Base-by-base conservation (phyloP, 345 rosid species). In the Eucalyptus cloeziana region DNA sequence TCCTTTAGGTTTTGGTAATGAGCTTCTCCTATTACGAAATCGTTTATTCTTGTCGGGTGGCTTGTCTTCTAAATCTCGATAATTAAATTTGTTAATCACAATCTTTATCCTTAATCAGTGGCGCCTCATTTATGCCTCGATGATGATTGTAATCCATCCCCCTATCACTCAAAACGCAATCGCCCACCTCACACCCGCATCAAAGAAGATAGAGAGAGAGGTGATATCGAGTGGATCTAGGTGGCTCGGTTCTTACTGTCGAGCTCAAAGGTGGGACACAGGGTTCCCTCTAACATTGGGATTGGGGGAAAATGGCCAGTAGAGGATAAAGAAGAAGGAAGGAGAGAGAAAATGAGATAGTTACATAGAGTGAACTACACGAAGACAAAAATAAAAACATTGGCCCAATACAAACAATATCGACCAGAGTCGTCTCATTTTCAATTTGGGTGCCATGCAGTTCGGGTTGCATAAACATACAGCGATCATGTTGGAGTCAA, bases 1-100 rank as follows among this genome's bases (percentile, higher is more conserved):
- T 19, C 19, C 0, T 19, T 7, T 19, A 52, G 10, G 4, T 10
- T 0, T 19, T 52, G 2, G 22, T 52, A 1, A 52, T 52, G 56
- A 52, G 10, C 1, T 52, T 52, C 4, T 52, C 9, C 24, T 52
- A 19, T 52, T 52, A 52, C 24, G 2, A 19, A 52, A 52, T 52
- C 56, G 0, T 52, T 19, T 52, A 56, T 22, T 56, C 3, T 24
- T 56, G 11, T 1, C 3, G 2, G 1, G 62, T 21, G 62, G 30
- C 27, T 22, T 5, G 1, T 56, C 30, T 24, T 52, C 10, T 3
- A 19, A 52, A 52, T 52, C 24, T 19, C 1, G 2, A 52, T 52
- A 19, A 24, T 52, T 7, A 19, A 52, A 52, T 52, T 52, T 52
- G 2, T 52, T 19, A 19, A 52, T 52, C 56, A 0, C 56, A 52